Conservation (phyloP, 192 early-diverging fungal species). For the Phlyctochytrium planicorne region DNA sequence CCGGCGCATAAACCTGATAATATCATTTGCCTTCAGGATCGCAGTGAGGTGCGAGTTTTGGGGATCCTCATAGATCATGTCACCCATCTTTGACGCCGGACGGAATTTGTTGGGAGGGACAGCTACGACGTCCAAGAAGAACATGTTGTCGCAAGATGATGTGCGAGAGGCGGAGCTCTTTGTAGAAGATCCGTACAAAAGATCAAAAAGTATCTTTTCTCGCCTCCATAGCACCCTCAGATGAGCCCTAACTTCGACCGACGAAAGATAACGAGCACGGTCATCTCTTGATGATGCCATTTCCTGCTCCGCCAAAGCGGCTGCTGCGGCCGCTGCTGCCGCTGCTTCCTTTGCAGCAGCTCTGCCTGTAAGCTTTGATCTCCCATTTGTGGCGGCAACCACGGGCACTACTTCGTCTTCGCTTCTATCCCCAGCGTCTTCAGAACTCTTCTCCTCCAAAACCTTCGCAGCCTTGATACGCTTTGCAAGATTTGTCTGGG, state of each 20-base stretch:
- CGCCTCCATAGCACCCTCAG: conserved; percentile 74
- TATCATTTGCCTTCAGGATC: conserved; percentile 79
- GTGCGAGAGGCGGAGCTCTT: conserved; percentile 34
- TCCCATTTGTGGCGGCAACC: conserved; percentile 26
- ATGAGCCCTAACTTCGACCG: conserved; percentile 77
- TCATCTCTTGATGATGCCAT: conserved; percentile 12
- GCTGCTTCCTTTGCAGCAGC: conserved; percentile 13
- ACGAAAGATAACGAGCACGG: conserved; percentile 52
- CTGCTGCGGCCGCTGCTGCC: conserved; percentile 3
- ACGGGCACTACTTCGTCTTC: conserved; percentile 20
- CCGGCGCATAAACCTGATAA: conserved; percentile 36
- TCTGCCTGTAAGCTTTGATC: too few species aligned
- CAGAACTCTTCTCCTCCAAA: not conserved
- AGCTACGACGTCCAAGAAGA: conserved; percentile 89
- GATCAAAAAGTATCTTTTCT: conserved; percentile 71
- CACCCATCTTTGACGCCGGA: conserved; percentile 87
- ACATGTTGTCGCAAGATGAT: conserved; percentile 70
- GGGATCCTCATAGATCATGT: conserved; percentile 89
- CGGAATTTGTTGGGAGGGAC: conserved; percentile 94
- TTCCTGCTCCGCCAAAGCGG: conserved; percentile 6
- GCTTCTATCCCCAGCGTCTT: not conserved
- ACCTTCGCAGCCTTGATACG: not conserved
- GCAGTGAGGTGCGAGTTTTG: conserved; percentile 86
- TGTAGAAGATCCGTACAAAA: conserved; percentile 71
- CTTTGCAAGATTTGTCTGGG: not conserved